Base-by-base conservation (phyloP, 1,284 basidiomycete genomes). In the Apiotrichum porosum region DNA sequence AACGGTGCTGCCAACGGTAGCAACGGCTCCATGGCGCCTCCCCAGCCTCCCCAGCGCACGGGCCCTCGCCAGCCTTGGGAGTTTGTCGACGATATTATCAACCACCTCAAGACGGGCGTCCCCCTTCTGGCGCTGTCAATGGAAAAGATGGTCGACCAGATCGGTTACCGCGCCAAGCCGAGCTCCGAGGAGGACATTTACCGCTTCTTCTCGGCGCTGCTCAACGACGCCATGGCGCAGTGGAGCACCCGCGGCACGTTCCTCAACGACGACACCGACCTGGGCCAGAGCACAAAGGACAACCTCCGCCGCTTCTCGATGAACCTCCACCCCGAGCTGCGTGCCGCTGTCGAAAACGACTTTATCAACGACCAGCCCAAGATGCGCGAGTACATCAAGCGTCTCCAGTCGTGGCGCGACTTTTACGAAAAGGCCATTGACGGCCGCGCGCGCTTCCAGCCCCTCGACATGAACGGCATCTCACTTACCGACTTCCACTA, bases 401-500 rank as follows among this genome's bases (percentile, higher is more conserved):
- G 86, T 38, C 79, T 99, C 23, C 92, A 97, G 67, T 80, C 81
- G 55, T 98, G 95, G 95, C 80, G 94, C 43, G 89, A 97, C 67
- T 84, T 83, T 59, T 97, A 93, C 72, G 95, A 98, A 69, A 81
- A 79, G 50, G 75, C 82, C 37, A 78, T 99, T 14, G 92, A 97
- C 68, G 78, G 82, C 23, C 80, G 91, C 34, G 88, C 92, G 31
- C 83, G 85, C 40, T 75, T 85, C 45, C 89, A 94, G 64, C 83
- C 89, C n/a, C 76, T 99, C 44, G 93, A 97, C 59, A 79, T 85
- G 51, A 78, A 90, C 39, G 93, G 89, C 58, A 92, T 95, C 73
- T 97, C 92, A 75, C 78, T 98, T 56, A 88, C 90, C 12, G 94
- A 98, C 71, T 99, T 98, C 79, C 94, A 98, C 63, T 93, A 97